These are phyloP conservation scores for Biscogniauxia mediterranea DNA, from an alignment of 2,329 filamentous ascomycete genomes.

Conservation along the genomic window DNA sequence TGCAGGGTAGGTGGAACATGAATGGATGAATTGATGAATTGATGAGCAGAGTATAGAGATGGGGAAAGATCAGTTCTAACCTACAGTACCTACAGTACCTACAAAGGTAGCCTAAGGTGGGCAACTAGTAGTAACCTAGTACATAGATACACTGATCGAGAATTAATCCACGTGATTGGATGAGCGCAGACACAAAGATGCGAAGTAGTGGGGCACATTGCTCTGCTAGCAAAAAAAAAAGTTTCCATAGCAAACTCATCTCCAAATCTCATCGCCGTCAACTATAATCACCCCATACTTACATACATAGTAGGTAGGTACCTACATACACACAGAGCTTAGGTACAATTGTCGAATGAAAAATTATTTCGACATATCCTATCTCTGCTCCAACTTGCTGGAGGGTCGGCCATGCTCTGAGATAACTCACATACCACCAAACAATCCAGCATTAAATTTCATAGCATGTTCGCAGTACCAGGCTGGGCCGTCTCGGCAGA, in stretches of 20 bases:
- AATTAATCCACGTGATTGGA: not conserved
- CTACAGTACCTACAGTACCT: too few species aligned
- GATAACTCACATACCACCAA: constrained; percentile 2
- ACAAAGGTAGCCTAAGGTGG: too few species aligned
- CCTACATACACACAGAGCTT: too few species aligned
- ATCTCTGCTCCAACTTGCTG: not conserved
- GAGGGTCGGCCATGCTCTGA: constrained; percentile 1
- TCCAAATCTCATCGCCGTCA: not conserved
- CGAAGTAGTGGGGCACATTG: not conserved
- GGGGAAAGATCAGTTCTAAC: too few species aligned
- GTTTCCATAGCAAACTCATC: not conserved
- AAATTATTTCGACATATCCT: not conserved
- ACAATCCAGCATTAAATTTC: not conserved
- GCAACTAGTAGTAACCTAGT: too few species aligned
- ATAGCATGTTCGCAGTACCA: constrained; percentile 84
- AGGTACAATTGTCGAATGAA: not conserved
- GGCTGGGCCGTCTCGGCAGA: constrained; percentile 83
- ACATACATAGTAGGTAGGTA: not conserved
- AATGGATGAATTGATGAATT: too few species aligned
- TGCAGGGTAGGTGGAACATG: too few species aligned
- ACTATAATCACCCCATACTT: not conserved
- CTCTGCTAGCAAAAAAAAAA: not conserved
- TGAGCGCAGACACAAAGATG: not conserved
- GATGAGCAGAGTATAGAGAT: too few species aligned
- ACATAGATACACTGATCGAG: too few species aligned